Conservation (phyloP, 106 monocot genomes). For the Dendrobium officinale region DNA sequence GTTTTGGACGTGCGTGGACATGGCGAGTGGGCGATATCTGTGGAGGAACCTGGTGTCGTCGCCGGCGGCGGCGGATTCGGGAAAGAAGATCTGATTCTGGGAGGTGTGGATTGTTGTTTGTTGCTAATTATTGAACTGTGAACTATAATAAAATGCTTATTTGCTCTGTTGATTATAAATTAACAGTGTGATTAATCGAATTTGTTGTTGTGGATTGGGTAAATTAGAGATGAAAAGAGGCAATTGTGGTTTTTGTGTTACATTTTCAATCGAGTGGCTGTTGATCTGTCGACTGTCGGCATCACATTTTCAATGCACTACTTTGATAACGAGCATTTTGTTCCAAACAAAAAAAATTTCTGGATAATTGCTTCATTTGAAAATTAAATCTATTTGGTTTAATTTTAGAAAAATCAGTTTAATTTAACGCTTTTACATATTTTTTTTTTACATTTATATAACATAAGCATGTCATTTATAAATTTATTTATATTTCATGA, state of each 20-base stretch:
- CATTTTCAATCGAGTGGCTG: no score
- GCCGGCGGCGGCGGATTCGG: neutral
- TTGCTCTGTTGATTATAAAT: neutral
- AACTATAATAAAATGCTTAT: slow-evolving; percentile 1
- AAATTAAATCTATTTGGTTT: no score
- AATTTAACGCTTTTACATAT: no score
- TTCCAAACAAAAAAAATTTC: no score
- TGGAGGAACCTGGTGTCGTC: slow-evolving; percentile 57
- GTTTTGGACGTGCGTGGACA: slow-evolving; percentile 85
- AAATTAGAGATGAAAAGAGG: neutral
- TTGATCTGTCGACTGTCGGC: no score
- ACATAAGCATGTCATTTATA: no score
- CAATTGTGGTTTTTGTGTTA: neutral
- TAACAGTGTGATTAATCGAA: neutral
- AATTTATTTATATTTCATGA: no score
- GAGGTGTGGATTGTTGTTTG: neutral
- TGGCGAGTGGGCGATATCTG: slow-evolving; percentile 83
- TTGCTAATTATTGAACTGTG: neutral
- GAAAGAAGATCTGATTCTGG: slow-evolving; percentile 19
- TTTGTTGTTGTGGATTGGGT: neutral
- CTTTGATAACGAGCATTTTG: no score
- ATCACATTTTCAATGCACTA: no score
- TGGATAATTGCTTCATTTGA: no score
- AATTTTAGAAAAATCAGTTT: no score
- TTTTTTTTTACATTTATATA: no score